Conservation (phyloP, 768 basidiomycete species). For the Rhizopogon vulgaris region DNA sequence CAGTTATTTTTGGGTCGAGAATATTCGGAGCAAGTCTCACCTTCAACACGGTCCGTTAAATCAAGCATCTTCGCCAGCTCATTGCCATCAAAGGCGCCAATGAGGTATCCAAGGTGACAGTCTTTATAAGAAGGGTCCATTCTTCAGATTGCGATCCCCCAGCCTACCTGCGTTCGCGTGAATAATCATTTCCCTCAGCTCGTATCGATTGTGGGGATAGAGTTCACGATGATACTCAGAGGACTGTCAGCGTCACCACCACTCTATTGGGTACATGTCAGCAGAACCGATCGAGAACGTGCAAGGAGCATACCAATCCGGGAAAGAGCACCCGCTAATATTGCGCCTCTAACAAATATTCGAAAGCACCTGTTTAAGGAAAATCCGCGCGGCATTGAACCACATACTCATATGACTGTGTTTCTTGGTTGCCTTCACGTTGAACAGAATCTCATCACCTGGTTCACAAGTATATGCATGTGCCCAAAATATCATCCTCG, state of each 20-base stretch:
- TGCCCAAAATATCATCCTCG: constrained; percentile 6
- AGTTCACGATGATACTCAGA: constrained; percentile 21
- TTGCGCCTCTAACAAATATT: constrained; percentile 18
- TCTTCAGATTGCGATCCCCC: neutral
- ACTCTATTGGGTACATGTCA: neutral
- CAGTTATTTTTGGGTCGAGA: neutral
- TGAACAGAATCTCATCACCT: neutral
- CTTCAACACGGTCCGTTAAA: constrained; percentile 5
- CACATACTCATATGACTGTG: constrained; percentile 8
- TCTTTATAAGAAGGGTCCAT: constrained; percentile 6
- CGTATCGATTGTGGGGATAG: constrained; percentile 5
- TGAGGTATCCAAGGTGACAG: constrained; percentile 12
- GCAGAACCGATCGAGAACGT: neutral
- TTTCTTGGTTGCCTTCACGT: constrained; percentile 7
- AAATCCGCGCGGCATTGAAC: neutral
- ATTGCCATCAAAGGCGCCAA: constrained; percentile 9
- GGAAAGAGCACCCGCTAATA: constrained; percentile 17
- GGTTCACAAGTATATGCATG: constrained; percentile 1
- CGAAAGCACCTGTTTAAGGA: constrained; percentile 6
- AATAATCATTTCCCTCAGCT: constrained; percentile 6
- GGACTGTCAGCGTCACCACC: neutral
- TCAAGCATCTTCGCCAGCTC: constrained; percentile 9
- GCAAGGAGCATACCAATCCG: neutral
- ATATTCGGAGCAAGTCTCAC: neutral
- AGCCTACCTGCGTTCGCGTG: constrained; percentile 7